Evolutionary conservation across 495 filamentous ascomycete genomes (phyloP).

Genomic region (Penicillium cinerascens): DNA sequence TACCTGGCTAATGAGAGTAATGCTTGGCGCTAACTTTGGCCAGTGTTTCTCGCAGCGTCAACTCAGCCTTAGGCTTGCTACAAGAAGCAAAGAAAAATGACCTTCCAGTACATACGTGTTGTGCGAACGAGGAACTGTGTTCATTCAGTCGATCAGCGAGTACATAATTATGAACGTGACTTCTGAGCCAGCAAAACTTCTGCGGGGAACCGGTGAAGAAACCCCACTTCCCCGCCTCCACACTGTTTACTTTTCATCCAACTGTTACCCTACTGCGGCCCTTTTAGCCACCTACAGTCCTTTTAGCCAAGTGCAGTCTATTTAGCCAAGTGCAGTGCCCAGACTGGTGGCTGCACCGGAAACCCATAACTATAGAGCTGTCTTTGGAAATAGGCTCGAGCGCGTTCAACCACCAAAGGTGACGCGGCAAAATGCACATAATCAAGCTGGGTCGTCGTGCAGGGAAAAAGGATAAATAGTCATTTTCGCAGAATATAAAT

Average conservation of each 20-base stretch:
- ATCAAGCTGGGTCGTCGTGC: slow-evolving; percentile 3
- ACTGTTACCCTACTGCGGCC: background rate
- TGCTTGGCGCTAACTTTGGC: too few species aligned
- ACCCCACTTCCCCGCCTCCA: slow-evolving; percentile 11
- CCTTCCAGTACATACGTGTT: too few species aligned
- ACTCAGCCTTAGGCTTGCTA: too few species aligned
- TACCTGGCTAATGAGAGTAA: too few species aligned
- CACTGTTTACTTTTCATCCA: background rate
- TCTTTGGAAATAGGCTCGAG: slow-evolving; percentile 3
- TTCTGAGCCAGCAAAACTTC: slow-evolving; percentile 5
- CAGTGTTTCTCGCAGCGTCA: too few species aligned
- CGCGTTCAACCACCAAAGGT: slow-evolving; percentile 3
- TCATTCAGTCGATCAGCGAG: too few species aligned
- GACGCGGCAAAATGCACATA: slow-evolving; percentile 6
- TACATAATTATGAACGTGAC: background rate
- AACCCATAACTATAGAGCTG: background rate
- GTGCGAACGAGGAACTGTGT: too few species aligned
- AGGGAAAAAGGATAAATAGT: slow-evolving; percentile 13
- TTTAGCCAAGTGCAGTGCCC: slow-evolving; percentile 2
- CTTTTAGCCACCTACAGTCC: slow-evolving; percentile 7
- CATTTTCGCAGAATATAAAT: slow-evolving; percentile 6
- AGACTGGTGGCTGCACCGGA: slow-evolving; percentile 1
- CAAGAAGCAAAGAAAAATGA: too few species aligned
- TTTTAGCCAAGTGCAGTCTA: slow-evolving; percentile 4
- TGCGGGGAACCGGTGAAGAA: slow-evolving; percentile 14